Conservation (phyloP, 176 grass and related monocot genomes). For the Triticum turgidum region DNA sequence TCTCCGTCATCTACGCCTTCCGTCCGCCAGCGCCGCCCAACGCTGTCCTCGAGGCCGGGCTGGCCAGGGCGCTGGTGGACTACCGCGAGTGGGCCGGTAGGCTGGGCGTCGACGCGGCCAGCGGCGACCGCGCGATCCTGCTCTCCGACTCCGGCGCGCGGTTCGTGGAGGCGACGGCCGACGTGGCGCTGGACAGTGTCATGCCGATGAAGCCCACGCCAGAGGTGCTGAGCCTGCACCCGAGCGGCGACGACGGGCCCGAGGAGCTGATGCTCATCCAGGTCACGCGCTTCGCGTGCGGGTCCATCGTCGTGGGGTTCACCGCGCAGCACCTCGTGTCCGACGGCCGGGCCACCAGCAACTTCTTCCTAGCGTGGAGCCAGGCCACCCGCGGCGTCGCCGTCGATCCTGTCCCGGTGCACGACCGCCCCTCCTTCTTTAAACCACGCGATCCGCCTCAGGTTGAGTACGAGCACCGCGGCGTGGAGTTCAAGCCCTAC, state of each 20-base stretch:
- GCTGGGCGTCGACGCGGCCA: neutral
- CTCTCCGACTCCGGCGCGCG: neutral
- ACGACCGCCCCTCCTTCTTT: constrained; percentile 13
- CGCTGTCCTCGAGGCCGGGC: neutral
- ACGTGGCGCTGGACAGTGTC: neutral
- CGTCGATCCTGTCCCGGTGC: neutral
- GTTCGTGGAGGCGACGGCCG: constrained; percentile 18
- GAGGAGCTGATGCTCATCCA: constrained; percentile 21
- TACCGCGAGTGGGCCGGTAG: constrained; percentile 33
- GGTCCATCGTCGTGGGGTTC: constrained; percentile 12
- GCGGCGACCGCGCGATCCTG: neutral
- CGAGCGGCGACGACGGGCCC: neutral
- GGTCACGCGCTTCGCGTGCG: constrained; percentile 25
- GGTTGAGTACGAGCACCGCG: constrained; percentile 10
- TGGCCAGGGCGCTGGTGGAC: neutral
- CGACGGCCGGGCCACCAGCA: constrained; percentile 19
- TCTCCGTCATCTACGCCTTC: constrained; percentile 32
- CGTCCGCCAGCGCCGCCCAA: constrained; percentile 5
- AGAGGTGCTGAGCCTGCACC: neutral
- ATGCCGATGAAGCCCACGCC: neutral
- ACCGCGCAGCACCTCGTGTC: constrained; percentile 26
- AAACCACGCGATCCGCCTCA: neutral
- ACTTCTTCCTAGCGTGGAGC: constrained; percentile 33
- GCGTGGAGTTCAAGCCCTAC: constrained; percentile 12
- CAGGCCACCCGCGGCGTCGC: constrained; percentile 20